Evolutionary conservation across 2,329 filamentous ascomycete genomes (phyloP).

Genomic region (Phaeosphaeria sp.): DNA sequence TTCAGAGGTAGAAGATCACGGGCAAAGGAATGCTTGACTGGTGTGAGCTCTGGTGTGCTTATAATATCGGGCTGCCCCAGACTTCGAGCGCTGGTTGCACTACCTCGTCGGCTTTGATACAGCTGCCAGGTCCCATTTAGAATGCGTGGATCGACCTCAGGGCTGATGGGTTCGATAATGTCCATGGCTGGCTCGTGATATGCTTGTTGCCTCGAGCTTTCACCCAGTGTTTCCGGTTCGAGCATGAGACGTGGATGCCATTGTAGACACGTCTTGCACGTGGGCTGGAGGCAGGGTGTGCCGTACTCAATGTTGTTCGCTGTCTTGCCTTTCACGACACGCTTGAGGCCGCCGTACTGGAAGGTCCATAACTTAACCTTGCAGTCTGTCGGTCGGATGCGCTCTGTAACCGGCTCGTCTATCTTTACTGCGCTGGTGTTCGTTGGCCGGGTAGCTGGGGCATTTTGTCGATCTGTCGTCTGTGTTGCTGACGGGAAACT

Average conservation of each 20-base stretch:
- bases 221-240: too few species aligned
- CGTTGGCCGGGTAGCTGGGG: not conserved
- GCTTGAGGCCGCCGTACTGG: slow-evolving; percentile 21
- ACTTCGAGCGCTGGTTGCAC: not conserved
- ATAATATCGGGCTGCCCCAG: not conserved
- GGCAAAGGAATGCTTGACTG: not conserved
- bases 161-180: not conserved
- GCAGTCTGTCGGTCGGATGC: slow-evolving; percentile 9
- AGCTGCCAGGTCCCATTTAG: slow-evolving; percentile 4
- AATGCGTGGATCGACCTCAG: slow-evolving; percentile 7
- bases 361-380: slow-evolving; percentile 21
- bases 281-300: slow-evolving; percentile 17
- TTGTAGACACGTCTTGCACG: slow-evolving; percentile 20
- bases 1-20: not conserved
- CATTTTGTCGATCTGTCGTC: not conserved
- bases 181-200: not conserved
- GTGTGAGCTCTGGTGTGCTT: slow-evolving; percentile 1
- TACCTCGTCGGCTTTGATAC: not conserved
- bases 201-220: not conserved
- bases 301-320: slow-evolving; percentile 13
- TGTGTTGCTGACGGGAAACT: not conserved
- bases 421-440: not conserved
- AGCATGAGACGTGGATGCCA: slow-evolving; percentile 16
- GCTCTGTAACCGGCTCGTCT: not conserved
- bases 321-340: slow-evolving; percentile 5